Conservation (phyloP, 345 rosid species). For the Lepidium aucheri region DNA sequence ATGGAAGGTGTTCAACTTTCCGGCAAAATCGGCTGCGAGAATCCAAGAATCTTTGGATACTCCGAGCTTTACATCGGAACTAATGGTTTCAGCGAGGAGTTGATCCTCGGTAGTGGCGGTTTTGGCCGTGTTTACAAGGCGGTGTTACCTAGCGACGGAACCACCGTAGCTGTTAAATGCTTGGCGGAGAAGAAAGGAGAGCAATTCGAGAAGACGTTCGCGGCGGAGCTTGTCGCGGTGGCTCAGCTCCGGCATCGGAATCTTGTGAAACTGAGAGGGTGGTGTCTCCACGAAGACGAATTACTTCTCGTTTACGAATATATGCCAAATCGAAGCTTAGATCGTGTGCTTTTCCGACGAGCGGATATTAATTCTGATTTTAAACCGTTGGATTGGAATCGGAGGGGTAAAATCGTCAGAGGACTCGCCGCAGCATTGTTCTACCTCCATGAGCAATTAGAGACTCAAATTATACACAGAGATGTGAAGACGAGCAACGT, state of each 20-base stretch:
- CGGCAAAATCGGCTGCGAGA: constrained; percentile 65
- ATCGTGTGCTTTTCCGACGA: constrained; percentile 65
- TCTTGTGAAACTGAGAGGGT: constrained; percentile 80
- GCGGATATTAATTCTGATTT: constrained; percentile 30
- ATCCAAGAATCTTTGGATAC: constrained; percentile 85
- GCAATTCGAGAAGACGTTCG: constrained; percentile 85
- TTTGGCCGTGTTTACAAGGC: constrained; percentile 82
- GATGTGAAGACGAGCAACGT: constrained; percentile 95
- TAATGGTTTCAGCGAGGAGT: constrained; percentile 58
- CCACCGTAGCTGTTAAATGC: constrained; percentile 84
- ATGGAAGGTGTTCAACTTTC: constrained; percentile 74
- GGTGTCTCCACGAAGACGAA: constrained; percentile 86
- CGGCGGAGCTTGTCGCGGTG: constrained; percentile 83
- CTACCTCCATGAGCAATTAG: constrained; percentile 86
- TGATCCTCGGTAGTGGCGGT: constrained; percentile 88
- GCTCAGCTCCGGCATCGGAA: constrained; percentile 94
- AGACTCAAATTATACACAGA: constrained; percentile 88
- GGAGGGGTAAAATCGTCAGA: constrained; percentile 50
- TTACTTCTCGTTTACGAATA: constrained; percentile 84
- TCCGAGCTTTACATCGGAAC: constrained; percentile 91
- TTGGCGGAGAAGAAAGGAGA: constrained; percentile 84
- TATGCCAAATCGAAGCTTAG: constrained; percentile 95
- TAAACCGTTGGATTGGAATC: constrained; percentile 55
- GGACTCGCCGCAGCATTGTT: constrained; percentile 87
- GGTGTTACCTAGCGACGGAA: constrained; percentile 76